Evolutionary conservation across 2,329 filamentous ascomycete genomes (phyloP), one percentile per base, ranked within the genome.

Genomic region (Fusarium nanum): DNA sequence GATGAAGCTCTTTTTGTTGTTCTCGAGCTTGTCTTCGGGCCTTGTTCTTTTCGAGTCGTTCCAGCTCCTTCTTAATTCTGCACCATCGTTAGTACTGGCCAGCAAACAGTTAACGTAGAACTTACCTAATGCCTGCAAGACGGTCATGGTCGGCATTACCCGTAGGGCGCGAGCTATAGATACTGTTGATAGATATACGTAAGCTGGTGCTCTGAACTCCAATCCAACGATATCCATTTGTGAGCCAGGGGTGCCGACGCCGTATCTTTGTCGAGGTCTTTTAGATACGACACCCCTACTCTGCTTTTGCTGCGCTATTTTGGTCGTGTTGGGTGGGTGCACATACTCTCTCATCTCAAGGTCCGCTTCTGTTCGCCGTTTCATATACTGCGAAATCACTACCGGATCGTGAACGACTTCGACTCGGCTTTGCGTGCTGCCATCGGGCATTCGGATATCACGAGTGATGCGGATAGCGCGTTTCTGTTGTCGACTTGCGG

Each of bases 1-100:
- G 85, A 69, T 86, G 84, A 55, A 88, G 81, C 74, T 89, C 90
- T 80, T 97, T 98, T 75, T 93, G 92, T 77, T 95, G 94, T 78
- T 98, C 95, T 76, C 95, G 93, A 65, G 93, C 93, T 76, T 95
- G 90, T 68, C 94, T 89, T 70, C 95, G 91, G 70, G 97, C 94
- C 73, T 93, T 93, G 83, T 98, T 99, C 76, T 94, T 92, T 76
- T 96, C 88, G 32, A 99, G 88, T 71, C 96, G 92, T 55, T 89
- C 89, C 56, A 97, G 87, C 79, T 98, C 95, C 72, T 80, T 83
- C 77, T 78, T 82, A 75, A 80, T 84, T 81, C 78, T 82, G 42
- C 10, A 9, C n/a, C 7, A 48, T 22, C 18, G 66, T 78, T 54
- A 78, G 70, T 55, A 34, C 45, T 11, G 7, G 18, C 34, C 23